Base-by-base conservation (phyloP, 306 rosid species). In the Citrullus colocynthis region DNA sequence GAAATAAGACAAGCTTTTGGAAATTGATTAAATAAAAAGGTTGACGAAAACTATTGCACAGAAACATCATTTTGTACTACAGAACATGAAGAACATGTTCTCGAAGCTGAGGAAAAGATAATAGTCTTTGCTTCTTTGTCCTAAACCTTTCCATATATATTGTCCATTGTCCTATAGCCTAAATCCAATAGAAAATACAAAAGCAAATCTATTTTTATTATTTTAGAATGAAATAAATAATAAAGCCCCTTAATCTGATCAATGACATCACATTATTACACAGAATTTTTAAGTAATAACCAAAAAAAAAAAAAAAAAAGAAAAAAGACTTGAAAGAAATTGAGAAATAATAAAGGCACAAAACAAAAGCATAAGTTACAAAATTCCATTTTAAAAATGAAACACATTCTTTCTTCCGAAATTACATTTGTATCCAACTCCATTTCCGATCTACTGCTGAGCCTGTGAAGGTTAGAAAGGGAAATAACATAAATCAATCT, bases 401-500 rank as follows among this genome's bases (percentile, higher is more conserved):
- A 74, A 52, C 9, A 12, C 17, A 21, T 44, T 20, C 36, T 41
- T 71, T 48, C 76, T 71, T 76, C 80, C 74, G 81, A 80, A 78
- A 82, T 84, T 84, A 87, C 91, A 85, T 18, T 72, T 77, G 83
- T 49, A 67, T 84, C 85, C 80, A 82, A 70, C 89, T 85, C 92
- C 56, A 42, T 73, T 45, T 48, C 75, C 63, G 83, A 85, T 81
- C 83, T 81, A 84, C 81, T 80, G 83, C 85, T 83, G 77, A 80
- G 78, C 70, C 39, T 74, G 86, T 79, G 82, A 76, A 85, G 24
- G 82, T 82, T 54, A 77, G 82, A 42, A 71, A 12, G 63, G 83
- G 76, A 74, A 52, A 74, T 30, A 32, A 51, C 44, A 32, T 24
- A 48, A 49, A 73, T 13, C 21, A 73, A 73, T 34, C 78, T 74